Percentiles rank a stretch among this genome's conserved stretches.
Evolutionary conservation across 1,284 basidiomycete species (phyloP).

Genomic region (Erythrobasidium hasegawianum): DNA sequence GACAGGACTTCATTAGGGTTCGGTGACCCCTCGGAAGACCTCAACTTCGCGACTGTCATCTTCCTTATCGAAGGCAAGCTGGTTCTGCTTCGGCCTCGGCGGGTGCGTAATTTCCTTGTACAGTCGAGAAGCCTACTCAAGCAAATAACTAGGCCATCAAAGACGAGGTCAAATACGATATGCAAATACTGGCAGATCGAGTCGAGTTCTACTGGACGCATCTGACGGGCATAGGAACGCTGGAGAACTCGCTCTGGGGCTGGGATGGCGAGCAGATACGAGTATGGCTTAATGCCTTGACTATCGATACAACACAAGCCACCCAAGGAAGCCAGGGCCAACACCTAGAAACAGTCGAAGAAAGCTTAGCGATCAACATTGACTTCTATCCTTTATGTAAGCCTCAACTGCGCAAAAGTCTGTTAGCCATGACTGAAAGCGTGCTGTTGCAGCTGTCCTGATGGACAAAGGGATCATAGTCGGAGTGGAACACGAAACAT

Average conservation of each 20-base stretch:
- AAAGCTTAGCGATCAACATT: conserved; percentile 82
- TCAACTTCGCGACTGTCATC: conserved; percentile 88
- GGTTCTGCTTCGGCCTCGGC: conserved; percentile 63
- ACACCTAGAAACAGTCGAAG: conserved; percentile 68
- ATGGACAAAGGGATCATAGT: conserved; percentile 99
- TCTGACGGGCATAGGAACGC: conserved; percentile 78
- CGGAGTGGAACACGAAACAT: conserved; percentile 84
- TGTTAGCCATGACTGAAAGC: too few relatives aligned
- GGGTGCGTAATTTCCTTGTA: conserved; percentile 31
- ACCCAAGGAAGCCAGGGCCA: conserved; percentile 48
- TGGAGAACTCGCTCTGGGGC: conserved; percentile 97
- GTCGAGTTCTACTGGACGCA: conserved; percentile 99
- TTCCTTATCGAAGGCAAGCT: conserved; percentile 94
- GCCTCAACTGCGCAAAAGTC: conserved; percentile 47
- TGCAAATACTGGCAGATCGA: conserved; percentile 91
- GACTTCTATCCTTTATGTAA: conserved; percentile 94
- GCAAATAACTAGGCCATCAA: conserved; percentile 58
- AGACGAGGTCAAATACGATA: conserved; percentile 92
- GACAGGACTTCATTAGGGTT: conserved; percentile 60
- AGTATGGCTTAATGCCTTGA: conserved; percentile 91
- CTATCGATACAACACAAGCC: conserved; percentile 62
- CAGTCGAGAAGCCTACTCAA: conserved; percentile 46
- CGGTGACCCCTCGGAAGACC: conserved; percentile 89
- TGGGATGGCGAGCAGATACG: conserved; percentile 86
- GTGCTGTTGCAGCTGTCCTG: conserved; percentile 76